phyloP scores from a whole-genome alignment of 352 stramenopile species.

The Globisporangium heterothallicum region DNA sequence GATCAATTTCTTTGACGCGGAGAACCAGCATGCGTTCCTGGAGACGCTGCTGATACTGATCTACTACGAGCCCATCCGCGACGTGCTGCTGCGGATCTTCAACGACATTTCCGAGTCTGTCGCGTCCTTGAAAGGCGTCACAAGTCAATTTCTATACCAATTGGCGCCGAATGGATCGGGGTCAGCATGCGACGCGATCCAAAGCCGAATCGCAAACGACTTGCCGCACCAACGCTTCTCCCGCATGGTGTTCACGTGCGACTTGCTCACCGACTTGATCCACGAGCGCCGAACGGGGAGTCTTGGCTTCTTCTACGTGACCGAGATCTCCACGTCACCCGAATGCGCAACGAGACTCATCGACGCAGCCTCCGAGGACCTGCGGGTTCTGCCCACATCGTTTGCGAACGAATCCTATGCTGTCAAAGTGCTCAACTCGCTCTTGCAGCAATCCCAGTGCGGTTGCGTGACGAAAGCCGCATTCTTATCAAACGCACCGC shows the following conservation, averaged over 20 bases:
- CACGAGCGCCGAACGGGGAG: conserved; percentile 58
- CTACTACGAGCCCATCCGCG: conserved; percentile 61
- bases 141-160: conserved; percentile 41
- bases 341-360: conserved; percentile 31
- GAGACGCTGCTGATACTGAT: conserved; percentile 53
- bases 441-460: conserved; percentile 65
- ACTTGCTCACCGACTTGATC: conserved; percentile 72
- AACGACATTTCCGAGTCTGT: conserved; percentile 32
- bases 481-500: conserved; percentile 19
- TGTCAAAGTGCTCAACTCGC: conserved; percentile 74
- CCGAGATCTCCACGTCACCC: conserved; percentile 28
- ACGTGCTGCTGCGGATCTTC: conserved; percentile 50
- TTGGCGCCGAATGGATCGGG: conserved; percentile 28
- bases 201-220: conserved; percentile 26
- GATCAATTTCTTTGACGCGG: conserved; percentile 41
- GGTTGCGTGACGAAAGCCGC: conserved; percentile 60
- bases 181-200: conserved; percentile 1
- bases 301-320: conserved; percentile 46
- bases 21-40: conserved; percentile 34
- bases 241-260: conserved; percentile 75
- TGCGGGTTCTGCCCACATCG: conserved; percentile 41
- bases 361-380: conserved; percentile 34
- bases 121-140: conserved; percentile 17
- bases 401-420: conserved; percentile 69
- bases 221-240: conserved; percentile 42